Conservation (phyloP, 331 rosid species). For the Malus hybrid region DNA sequence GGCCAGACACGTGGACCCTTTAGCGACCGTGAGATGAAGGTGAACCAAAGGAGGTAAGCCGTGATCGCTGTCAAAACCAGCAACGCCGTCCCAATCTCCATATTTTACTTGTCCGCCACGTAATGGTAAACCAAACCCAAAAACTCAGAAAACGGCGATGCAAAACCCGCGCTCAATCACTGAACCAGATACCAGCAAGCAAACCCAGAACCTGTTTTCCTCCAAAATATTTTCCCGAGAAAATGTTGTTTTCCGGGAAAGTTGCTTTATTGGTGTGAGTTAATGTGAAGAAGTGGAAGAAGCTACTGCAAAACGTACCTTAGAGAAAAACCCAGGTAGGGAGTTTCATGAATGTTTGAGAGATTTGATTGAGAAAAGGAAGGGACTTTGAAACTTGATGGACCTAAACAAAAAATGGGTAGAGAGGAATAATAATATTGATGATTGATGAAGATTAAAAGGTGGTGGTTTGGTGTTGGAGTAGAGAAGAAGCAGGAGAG, state of each 20-base stretch:
- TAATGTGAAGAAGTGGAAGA: neutral
- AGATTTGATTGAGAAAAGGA: slow-evolving; percentile 1
- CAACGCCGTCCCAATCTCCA: slow-evolving; percentile 68
- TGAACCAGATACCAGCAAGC: neutral
- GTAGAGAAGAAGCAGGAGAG: neutral
- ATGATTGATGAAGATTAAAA: neutral
- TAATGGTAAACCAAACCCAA: slow-evolving; percentile 26
- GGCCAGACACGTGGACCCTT: slow-evolving; percentile 93
- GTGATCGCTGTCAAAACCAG: slow-evolving; percentile 65
- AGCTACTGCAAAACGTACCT: neutral
- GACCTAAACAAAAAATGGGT: neutral
- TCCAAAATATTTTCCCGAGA: too few species aligned
- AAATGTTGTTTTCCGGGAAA: neutral
- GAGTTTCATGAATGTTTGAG: neutral
- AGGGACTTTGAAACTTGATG: neutral
- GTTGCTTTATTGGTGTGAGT: neutral
- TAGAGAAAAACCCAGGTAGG: neutral
- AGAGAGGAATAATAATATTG: neutral
- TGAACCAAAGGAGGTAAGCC: slow-evolving; percentile 71
- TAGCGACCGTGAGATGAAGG: slow-evolving; percentile 78
- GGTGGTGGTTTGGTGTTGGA: neutral
- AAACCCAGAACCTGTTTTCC: too few species aligned
- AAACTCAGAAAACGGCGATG: neutral
- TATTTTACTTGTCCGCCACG: slow-evolving; percentile 6
- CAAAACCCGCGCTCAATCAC: neutral